Conservation (phyloP, 352 stramenopile species). For the Aphanomyces euteiches region DNA sequence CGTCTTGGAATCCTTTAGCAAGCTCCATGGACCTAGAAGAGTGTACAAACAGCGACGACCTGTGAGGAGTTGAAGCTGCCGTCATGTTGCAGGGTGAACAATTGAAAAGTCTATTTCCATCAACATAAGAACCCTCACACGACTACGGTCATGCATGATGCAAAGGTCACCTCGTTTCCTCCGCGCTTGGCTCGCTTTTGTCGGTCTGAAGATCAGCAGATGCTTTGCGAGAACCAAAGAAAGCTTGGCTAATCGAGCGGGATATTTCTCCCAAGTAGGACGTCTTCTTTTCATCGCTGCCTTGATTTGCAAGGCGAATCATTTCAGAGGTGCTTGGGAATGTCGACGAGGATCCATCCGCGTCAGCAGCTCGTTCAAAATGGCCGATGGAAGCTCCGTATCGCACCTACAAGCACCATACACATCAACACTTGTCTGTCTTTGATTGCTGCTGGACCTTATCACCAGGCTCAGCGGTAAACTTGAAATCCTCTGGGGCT, state of each 20-base stretch:
- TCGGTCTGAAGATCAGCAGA: no score
- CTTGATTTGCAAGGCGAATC: conserved; percentile 6
- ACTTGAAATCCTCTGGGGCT: conserved; percentile 66
- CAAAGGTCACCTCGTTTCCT: no score
- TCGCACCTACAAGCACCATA: background rate
- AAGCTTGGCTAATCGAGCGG: conserved; percentile 12
- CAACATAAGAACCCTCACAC: no score
- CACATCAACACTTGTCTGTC: conserved; percentile 33
- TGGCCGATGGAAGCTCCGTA: conserved; percentile 20
- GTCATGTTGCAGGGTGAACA: no score
- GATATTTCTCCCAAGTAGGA: conserved; percentile 29
- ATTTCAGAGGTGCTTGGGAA: conserved; percentile 28
- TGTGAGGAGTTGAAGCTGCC: no score
- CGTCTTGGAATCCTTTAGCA: no score
- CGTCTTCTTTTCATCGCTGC: background rate
- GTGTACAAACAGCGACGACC: no score
- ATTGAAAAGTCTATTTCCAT: no score
- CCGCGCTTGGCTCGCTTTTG: no score
- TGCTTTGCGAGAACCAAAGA: conserved; percentile 13
- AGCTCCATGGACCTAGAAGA: no score
- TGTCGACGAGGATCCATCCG: conserved; percentile 7
- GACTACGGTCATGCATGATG: no score
- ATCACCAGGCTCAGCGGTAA: conserved; percentile 66
- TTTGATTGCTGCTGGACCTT: no score
- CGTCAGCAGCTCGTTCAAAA: background rate